These are phyloP conservation scores for Penicillium robsamsonii DNA, from an alignment of 495 filamentous ascomycete species.

Conservation along the genomic window DNA sequence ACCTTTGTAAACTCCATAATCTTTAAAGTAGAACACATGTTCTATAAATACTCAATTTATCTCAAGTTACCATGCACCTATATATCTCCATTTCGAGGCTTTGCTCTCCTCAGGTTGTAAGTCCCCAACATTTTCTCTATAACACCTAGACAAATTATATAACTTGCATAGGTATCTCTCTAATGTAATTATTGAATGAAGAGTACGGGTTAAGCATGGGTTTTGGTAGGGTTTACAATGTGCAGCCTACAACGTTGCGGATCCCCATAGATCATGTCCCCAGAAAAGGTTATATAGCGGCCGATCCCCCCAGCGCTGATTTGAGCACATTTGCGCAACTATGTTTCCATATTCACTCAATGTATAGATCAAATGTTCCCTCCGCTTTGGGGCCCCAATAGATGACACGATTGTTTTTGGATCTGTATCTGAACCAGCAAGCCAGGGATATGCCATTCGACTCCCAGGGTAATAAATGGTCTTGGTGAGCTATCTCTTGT, in stretches of 20 bases:
- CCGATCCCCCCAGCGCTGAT: not conserved
- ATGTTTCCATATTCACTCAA: not conserved
- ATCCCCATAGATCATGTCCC: not conserved
- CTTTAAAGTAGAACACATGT: too few relatives aligned
- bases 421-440: not conserved
- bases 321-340: slow-evolving; percentile 5
- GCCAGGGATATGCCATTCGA: not conserved
- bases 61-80: too few relatives aligned
- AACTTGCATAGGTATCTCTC: too few relatives aligned
- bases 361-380: not conserved
- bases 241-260: not conserved
- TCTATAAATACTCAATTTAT: too few relatives aligned
- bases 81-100: too few relatives aligned
- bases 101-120: too few relatives aligned
- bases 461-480: slow-evolving; percentile 5
- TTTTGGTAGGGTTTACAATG: too few relatives aligned
- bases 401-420: not conserved
- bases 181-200: too few relatives aligned
- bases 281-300: not conserved
- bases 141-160: too few relatives aligned
- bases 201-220: too few relatives aligned
- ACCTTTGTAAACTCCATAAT: too few relatives aligned
- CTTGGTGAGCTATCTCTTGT: not conserved
- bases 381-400: not conserved
- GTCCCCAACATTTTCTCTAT: too few relatives aligned